These are phyloP conservation scores for Starmerella cellae DNA, from an alignment of 805 yeast genomes.

Conservation along the genomic window DNA sequence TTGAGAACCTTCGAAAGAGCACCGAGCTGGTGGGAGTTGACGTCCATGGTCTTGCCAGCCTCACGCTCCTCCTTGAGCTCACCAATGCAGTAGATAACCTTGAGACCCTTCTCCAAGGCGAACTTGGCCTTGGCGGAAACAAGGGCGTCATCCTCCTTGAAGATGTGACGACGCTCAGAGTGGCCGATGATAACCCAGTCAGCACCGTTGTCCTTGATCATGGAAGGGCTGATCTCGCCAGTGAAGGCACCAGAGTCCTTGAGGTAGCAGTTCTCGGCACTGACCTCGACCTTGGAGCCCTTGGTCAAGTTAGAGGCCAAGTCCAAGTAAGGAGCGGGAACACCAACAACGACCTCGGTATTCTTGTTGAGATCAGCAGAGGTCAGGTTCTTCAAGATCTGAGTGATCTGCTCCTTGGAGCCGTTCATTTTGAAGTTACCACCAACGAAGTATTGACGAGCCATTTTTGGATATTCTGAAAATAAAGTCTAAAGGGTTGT, in stretches of 20 bases:
- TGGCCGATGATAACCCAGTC: conserved; percentile 95
- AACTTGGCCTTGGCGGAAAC: conserved; percentile 89
- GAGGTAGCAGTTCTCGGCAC: conserved; percentile 83
- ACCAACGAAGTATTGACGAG: conserved; percentile 92
- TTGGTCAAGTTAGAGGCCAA: conserved; percentile 61
- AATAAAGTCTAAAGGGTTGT: no score
- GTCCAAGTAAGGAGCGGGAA: conserved; percentile 86
- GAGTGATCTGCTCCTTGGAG: conserved; percentile 66
- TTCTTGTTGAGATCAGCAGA: conserved; percentile 56
- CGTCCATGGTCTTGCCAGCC: conserved; percentile 71
- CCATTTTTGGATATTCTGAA: conserved; percentile 28
- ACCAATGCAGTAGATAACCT: conserved; percentile 93
- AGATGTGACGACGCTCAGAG: conserved; percentile 94
- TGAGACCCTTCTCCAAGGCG: conserved; percentile 78
- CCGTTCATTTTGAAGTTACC: conserved; percentile 99
- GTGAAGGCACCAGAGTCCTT: conserved; percentile 95
- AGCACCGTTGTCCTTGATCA: conserved; percentile 82
- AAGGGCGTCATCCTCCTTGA: conserved; percentile 79
- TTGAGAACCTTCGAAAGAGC: conserved; percentile 69
- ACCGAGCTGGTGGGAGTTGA: conserved; percentile 75
- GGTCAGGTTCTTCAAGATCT: conserved; percentile 76
- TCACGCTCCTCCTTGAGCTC: conserved; percentile 94
- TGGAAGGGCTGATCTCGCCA: conserved; percentile 85
- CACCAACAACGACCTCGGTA: conserved; percentile 89
- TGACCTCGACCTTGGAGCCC: conserved; percentile 54